phyloP scores from a whole-genome alignment of 495 filamentous ascomycete species.

The Clavariopsis aquatica region DNA sequence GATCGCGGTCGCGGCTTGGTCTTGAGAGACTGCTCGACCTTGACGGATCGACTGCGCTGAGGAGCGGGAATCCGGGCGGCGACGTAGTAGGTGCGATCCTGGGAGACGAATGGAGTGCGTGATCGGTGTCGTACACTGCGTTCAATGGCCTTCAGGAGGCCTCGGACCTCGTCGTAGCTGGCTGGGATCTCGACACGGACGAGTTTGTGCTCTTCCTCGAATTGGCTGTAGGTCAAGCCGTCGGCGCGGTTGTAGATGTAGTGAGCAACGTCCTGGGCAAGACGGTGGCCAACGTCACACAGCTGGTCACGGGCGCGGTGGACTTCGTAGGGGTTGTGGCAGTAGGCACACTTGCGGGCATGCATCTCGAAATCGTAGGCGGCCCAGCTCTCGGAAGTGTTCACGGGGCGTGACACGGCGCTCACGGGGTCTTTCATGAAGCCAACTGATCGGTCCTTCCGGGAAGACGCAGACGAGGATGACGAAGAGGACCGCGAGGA shows the following conservation, averaged over 20 bases:
- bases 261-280: conserved; percentile 43
- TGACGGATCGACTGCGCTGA: conserved; percentile 30
- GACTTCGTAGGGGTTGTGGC: conserved; percentile 43
- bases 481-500: conserved; percentile 18
- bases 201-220: conserved; percentile 41
- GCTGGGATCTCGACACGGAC: conserved; percentile 45
- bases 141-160: conserved; percentile 43
- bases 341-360: conserved; percentile 41
- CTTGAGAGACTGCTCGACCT: conserved; percentile 33
- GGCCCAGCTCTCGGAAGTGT: conserved; percentile 42
- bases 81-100: conserved; percentile 41
- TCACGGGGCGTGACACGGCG: conserved; percentile 38
- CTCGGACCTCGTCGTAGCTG: conserved; percentile 40
- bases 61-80: conserved; percentile 30
- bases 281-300: conserved; percentile 41
- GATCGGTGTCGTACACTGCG: conserved; percentile 35
- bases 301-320: conserved; percentile 38
- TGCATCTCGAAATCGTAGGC: conserved; percentile 46
- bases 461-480: conserved; percentile 22
- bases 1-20: conserved; percentile 34
- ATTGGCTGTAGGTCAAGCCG: conserved; percentile 42
- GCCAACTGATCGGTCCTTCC: conserved; percentile 35
- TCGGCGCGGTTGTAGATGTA: conserved; percentile 42
- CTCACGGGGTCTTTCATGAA: conserved; percentile 39
- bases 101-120: conserved; percentile 41